These are phyloP conservation scores for Cornus suecica DNA, from an alignment of 148 eudicot species.

Conservation along the genomic window DNA sequence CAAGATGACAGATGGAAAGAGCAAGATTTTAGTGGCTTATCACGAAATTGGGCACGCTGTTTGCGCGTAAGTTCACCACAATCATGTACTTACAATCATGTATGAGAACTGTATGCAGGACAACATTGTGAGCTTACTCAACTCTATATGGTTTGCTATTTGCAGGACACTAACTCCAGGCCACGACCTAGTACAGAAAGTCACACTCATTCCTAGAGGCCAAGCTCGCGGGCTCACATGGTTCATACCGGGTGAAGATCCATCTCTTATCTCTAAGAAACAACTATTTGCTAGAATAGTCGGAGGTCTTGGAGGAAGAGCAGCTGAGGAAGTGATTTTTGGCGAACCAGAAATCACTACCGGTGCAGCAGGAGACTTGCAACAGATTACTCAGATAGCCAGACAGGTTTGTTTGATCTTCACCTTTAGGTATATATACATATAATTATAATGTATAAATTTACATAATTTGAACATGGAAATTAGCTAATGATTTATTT, in stretches of 20 bases:
- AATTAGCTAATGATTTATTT: not conserved
- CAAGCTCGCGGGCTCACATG: constrained; percentile 86
- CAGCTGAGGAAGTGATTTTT: constrained; percentile 77
- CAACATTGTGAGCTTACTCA: not conserved
- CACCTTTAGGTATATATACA: not conserved
- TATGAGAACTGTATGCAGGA: too few species aligned
- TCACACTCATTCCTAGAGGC: constrained; percentile 74
- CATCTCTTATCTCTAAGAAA: constrained; percentile 52
- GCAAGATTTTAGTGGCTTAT: constrained; percentile 78
- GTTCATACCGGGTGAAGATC: constrained; percentile 74
- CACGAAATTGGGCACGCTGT: constrained; percentile 89
- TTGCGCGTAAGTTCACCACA: constrained; percentile 62
- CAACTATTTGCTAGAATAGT: constrained; percentile 79
- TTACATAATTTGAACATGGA: too few species aligned
- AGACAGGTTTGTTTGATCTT: constrained; percentile 51
- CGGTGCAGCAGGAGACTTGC: constrained; percentile 85
- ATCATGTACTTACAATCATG: too few species aligned
- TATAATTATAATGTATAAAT: not conserved
- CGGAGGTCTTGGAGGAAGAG: constrained; percentile 79
- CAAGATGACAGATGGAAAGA: constrained; percentile 86
- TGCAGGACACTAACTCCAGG: constrained; percentile 68
- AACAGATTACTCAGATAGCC: constrained; percentile 73
- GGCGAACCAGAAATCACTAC: constrained; percentile 81
- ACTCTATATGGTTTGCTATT: not conserved
- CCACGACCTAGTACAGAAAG: constrained; percentile 83